phyloP scores from a whole-genome alignment of 2,329 filamentous ascomycete genomes.

The Fusarium temperatum region DNA sequence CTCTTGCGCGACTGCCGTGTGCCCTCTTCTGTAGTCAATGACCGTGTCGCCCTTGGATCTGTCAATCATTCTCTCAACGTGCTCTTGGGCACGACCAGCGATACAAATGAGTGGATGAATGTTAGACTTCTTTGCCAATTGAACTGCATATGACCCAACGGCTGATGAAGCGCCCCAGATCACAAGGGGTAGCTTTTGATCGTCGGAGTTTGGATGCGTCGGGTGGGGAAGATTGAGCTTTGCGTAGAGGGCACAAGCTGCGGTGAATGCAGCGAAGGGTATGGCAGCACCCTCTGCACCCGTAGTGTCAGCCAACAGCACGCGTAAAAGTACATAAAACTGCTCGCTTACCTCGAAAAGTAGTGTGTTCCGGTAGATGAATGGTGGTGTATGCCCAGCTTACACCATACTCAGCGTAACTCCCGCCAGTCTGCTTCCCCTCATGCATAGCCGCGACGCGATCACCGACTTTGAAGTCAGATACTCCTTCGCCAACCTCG shows the following conservation, averaged over 20 bases:
- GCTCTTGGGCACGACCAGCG: conserved; percentile 15
- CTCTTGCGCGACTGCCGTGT: background rate
- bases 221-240: conserved; percentile 5
- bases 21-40: conserved; percentile 22
- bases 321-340: accelerated
- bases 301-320: background rate
- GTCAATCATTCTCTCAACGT: conserved; percentile 17
- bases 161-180: conserved; percentile 30
- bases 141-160: conserved; percentile 18
- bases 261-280: conserved; percentile 15
- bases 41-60: conserved; percentile 15
- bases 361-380: conserved; percentile 1
- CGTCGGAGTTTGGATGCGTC: background rate
- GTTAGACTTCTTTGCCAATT: conserved; percentile 16
- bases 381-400: conserved; percentile 22
- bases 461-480: conserved; percentile 21
- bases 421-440: conserved; percentile 13
- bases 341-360: background rate
- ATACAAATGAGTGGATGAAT: conserved; percentile 28
- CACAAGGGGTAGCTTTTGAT: background rate
- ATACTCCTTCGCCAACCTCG: conserved; percentile 9
- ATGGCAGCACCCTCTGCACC: conserved; percentile 6
- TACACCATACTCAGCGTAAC: conserved; percentile 27
- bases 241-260: conserved; percentile 12
- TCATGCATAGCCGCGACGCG: conserved; percentile 29